Evolutionary conservation across 345 rosid genomes (phyloP).

Genomic region (Arabidopsis suecica): DNA sequence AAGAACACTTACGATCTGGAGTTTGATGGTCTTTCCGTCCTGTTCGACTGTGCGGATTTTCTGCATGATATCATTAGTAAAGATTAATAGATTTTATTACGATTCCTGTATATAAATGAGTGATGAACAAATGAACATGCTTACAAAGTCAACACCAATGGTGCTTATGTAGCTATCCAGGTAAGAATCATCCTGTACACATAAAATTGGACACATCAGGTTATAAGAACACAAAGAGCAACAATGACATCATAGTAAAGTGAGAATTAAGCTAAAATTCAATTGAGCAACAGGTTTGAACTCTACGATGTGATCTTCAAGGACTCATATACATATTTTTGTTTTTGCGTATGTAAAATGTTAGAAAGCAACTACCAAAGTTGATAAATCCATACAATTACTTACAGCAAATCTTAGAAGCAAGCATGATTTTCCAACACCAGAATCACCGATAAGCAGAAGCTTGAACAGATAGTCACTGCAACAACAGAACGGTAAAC

Average conservation of each 20-base stretch:
- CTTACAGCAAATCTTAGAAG: slow-evolving; percentile 55
- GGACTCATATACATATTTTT: too few species aligned
- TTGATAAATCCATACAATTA: slow-evolving; percentile 12
- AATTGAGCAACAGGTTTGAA: slow-evolving; percentile 6
- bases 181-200: slow-evolving; percentile 62
- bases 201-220: neutral
- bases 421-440: slow-evolving; percentile 54
- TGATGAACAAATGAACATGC: neutral
- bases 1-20: slow-evolving; percentile 55
- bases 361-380: neutral
- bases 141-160: slow-evolving; percentile 69
- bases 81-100: neutral
- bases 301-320: neutral
- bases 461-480: slow-evolving; percentile 55
- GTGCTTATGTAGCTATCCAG: slow-evolving; percentile 68
- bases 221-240: neutral
- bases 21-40: slow-evolving; percentile 67
- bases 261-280: neutral
- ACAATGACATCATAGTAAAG: neutral
- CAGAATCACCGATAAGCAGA: slow-evolving; percentile 55
- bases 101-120: neutral
- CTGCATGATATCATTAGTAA: slow-evolving; percentile 40
- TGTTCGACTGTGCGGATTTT: slow-evolving; percentile 72
- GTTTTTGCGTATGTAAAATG: neutral
- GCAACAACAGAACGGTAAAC: neutral